Percentiles rank a stretch among this genome's conserved stretches.
Conservation (phyloP, 1,139 yeast species). For the Lodderomyces oxycetoniae region DNA sequence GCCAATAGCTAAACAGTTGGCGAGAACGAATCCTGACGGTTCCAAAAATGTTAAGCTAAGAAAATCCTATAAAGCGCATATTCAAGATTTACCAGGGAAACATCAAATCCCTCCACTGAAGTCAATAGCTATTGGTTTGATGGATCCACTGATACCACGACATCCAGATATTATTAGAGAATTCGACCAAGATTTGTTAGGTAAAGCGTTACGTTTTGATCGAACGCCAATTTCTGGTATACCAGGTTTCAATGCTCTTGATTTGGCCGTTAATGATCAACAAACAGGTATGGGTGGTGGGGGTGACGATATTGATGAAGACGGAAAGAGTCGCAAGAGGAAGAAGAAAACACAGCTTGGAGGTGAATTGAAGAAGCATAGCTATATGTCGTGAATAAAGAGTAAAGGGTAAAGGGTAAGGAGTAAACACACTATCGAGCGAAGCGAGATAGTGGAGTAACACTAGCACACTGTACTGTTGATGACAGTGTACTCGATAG, state of each 20-base stretch:
- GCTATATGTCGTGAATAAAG: too few relatives aligned
- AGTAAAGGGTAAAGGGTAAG: too few relatives aligned
- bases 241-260: constrained; percentile 71
- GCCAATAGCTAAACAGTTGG: constrained; percentile 69
- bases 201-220: constrained; percentile 55
- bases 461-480: too few relatives aligned
- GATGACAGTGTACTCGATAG: too few relatives aligned
- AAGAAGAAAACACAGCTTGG: constrained; percentile 31
- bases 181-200: constrained; percentile 47
- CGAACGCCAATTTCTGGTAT: constrained; percentile 68
- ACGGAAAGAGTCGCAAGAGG: constrained; percentile 30
- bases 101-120: constrained; percentile 60
- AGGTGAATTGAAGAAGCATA: constrained; percentile 35
- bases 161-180: constrained; percentile 44
- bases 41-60: constrained; percentile 87
- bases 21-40: constrained; percentile 84
- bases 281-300: constrained; percentile 42
- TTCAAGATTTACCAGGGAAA: constrained; percentile 79
- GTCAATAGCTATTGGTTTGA: constrained; percentile 50
- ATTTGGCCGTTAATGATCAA: constrained; percentile 60
- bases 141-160: constrained; percentile 22
- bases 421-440: too few relatives aligned
- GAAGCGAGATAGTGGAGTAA: too few relatives aligned
- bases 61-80: constrained; percentile 90
- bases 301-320: constrained; percentile 36